phyloP scores from a whole-genome alignment of 2,329 filamentous ascomycete genomes.

The Colletotrichum scovillei region DNA sequence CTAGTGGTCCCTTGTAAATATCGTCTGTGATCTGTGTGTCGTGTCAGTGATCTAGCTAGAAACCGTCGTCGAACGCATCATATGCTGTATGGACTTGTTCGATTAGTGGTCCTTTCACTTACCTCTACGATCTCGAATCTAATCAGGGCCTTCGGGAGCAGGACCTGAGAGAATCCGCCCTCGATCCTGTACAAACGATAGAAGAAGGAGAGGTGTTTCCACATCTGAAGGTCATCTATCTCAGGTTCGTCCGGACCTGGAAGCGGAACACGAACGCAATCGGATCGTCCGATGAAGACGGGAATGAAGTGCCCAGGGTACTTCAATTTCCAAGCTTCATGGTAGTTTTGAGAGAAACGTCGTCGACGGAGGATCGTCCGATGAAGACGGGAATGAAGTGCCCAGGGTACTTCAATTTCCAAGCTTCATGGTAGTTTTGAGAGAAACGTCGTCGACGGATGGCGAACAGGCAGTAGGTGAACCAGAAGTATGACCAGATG shows the following conservation, averaged over 20 bases:
- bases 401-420: neutral
- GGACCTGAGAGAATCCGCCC: neutral
- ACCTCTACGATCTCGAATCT: neutral
- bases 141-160: neutral
- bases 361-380: too few relatives aligned
- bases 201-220: neutral
- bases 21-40: neutral
- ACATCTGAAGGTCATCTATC: neutral
- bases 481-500: neutral
- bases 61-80: accelerated
- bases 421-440: neutral
- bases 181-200: neutral
- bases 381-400: neutral
- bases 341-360: too few relatives aligned
- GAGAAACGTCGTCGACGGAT: neutral
- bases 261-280: neutral
- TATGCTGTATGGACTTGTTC: neutral
- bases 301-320: neutral
- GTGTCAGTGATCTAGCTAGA: neutral
- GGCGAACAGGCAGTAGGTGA: neutral
- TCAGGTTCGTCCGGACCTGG: neutral
- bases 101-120: neutral
- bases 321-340: neutral
- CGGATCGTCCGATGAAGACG: neutral
- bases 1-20: neutral